phyloP scores from a whole-genome alignment of 2,329 filamentous ascomycete species.

The Aspergillus viridinutans region DNA sequence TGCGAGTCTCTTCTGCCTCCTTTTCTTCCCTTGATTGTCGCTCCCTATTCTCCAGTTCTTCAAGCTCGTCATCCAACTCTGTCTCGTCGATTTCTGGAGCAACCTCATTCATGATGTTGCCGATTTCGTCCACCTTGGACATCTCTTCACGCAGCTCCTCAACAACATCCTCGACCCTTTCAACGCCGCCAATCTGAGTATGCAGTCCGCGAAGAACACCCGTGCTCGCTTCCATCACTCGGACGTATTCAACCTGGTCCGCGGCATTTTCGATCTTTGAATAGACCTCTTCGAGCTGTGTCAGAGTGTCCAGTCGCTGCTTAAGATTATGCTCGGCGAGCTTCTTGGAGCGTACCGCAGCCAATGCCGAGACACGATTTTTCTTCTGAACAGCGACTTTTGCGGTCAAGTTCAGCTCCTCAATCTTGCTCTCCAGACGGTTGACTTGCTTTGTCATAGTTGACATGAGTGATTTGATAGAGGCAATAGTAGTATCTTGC shows the following conservation, averaged over 20 bases:
- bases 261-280: conserved; percentile 79
- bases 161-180: conserved; percentile 70
- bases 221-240: conserved; percentile 74
- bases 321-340: conserved; percentile 69
- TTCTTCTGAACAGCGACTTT: conserved; percentile 67
- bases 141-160: conserved; percentile 75
- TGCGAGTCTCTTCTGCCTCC: conserved; percentile 47
- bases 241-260: conserved; percentile 78
- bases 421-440: conserved; percentile 55
- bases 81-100: conserved; percentile 63
- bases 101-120: conserved; percentile 67
- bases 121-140: conserved; percentile 76
- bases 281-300: conserved; percentile 79
- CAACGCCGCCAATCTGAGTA: conserved; percentile 69
- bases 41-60: conserved; percentile 64
- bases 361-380: conserved; percentile 70
- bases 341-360: conserved; percentile 78
- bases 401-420: conserved; percentile 52
- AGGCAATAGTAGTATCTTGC: conserved; percentile 77
- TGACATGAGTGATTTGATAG: conserved; percentile 68
- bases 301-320: conserved; percentile 67
- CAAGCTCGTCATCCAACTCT: conserved; percentile 85
- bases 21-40: conserved; percentile 45
- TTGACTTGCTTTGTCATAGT: conserved; percentile 65
- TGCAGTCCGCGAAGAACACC: conserved; percentile 70